Evolutionary conservation across 169 alveolate species (phyloP).

Genomic region (Besnoitia besnoiti): DNA sequence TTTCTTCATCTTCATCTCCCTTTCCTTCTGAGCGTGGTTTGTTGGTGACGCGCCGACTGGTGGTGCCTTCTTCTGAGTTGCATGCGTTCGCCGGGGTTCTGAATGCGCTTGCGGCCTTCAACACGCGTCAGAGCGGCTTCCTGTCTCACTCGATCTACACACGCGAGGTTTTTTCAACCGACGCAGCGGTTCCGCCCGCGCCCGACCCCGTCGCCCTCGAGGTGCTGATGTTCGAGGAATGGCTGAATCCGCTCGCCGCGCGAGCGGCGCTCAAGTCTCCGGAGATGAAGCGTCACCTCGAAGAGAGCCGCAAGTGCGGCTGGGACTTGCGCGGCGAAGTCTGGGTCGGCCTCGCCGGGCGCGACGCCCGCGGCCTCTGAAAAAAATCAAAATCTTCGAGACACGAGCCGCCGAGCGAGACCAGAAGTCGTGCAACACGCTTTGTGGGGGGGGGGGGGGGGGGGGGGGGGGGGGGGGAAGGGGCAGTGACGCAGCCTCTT

Average conservation of each 20-base stretch:
- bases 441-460: too few species aligned
- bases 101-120: conserved; percentile 4
- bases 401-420: too few species aligned
- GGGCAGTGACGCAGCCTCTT: too few species aligned
- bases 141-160: conserved; percentile 4
- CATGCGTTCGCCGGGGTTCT: neutral
- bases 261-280: neutral
- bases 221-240: conserved; percentile 30
- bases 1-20: neutral
- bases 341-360: conserved; percentile 9
- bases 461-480: too few species aligned
- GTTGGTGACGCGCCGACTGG: conserved; percentile 15
- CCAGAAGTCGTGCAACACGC: too few species aligned
- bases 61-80: neutral
- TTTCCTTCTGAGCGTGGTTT: neutral
- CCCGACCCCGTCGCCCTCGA: neutral
- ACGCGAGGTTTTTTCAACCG: neutral
- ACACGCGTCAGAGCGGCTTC: neutral
- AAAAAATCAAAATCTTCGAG: too few species aligned
- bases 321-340: conserved; percentile 31
- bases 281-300: neutral
- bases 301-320: neutral
- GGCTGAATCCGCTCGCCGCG: conserved; percentile 52
- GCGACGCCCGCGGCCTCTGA: neutral
- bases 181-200: neutral